Percentiles rank a stretch among this genome's conserved stretches.
Conservation (phyloP, 352 stramenopile species). For the Globisporangium apiculatum region DNA sequence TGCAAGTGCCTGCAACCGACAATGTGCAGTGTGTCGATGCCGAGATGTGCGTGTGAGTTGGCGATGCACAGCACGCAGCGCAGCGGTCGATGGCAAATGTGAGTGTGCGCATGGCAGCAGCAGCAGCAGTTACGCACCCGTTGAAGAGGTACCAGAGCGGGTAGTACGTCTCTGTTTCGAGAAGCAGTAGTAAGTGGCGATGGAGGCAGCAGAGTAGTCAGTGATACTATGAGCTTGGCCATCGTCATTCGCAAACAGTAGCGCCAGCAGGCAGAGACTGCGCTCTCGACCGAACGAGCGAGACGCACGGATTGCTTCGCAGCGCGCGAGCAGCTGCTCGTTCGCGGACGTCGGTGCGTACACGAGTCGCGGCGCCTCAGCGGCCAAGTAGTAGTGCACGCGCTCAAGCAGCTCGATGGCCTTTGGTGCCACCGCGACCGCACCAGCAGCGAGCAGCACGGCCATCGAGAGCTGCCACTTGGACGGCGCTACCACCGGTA, state of each 20-base stretch:
- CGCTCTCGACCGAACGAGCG: too few relatives aligned
- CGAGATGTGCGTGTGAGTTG: background rate
- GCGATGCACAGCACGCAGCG: background rate
- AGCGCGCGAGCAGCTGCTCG: constrained; percentile 27
- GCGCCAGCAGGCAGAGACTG: too few relatives aligned
- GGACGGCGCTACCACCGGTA: constrained; percentile 5
- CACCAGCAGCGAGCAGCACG: constrained; percentile 10
- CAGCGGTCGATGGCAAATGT: background rate
- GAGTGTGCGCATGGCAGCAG: background rate
- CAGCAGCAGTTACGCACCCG: constrained; percentile 14
- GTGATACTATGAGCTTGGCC: background rate
- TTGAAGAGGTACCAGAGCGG: constrained; percentile 57
- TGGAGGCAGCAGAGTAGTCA: background rate
- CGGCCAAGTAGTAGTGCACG: constrained; percentile 25
- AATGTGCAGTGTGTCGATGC: too few relatives aligned
- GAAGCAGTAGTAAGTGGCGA: background rate
- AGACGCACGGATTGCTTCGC: constrained; percentile 30
- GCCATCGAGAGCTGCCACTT: constrained; percentile 7
- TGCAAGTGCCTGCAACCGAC: constrained; percentile 31
- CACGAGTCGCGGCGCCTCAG: constrained; percentile 30
- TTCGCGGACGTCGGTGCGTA: constrained; percentile 31
- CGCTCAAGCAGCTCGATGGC: background rate
- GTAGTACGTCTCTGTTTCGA: constrained; percentile 32
- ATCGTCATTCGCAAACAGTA: background rate
- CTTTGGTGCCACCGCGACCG: background rate